phyloP scores from a whole-genome alignment of 129 eudicot genomes.

The carrot (Daucus carota) region DNA sequence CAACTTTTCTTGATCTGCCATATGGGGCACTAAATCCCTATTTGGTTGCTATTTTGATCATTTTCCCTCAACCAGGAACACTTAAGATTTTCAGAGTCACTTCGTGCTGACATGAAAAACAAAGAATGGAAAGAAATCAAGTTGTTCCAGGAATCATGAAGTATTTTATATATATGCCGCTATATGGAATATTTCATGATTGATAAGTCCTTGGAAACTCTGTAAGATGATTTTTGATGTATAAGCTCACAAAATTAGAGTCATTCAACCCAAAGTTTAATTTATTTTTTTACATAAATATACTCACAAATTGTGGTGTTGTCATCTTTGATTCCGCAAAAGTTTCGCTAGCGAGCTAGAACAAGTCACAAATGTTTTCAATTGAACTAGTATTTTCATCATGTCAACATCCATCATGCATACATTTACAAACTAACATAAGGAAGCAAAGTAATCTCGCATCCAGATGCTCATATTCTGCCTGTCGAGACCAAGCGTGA shows the following conservation, averaged over 20 bases:
- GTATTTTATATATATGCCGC: background rate
- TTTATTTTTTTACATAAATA: background rate
- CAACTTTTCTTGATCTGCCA: background rate
- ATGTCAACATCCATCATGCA: background rate
- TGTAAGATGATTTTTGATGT: background rate
- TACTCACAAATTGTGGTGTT: background rate
- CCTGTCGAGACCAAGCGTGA: background rate
- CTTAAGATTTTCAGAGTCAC: background rate
- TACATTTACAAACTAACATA: background rate
- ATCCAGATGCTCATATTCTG: background rate
- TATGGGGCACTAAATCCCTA: background rate
- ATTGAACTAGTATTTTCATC: background rate
- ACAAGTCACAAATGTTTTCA: background rate
- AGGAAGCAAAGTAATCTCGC: background rate
- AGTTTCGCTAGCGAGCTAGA: background rate
- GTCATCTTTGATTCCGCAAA: background rate
- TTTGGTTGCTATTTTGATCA: background rate
- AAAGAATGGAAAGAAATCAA: background rate
- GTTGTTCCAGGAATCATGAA: background rate
- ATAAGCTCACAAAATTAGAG: background rate
- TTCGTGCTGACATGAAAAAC: background rate
- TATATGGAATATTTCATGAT: background rate
- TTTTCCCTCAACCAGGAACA: background rate
- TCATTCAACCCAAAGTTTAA: background rate
- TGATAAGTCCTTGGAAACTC: background rate